phyloP scores from a whole-genome alignment of 2,329 filamentous ascomycete species.

The Plenodomus tracheiphilus region DNA sequence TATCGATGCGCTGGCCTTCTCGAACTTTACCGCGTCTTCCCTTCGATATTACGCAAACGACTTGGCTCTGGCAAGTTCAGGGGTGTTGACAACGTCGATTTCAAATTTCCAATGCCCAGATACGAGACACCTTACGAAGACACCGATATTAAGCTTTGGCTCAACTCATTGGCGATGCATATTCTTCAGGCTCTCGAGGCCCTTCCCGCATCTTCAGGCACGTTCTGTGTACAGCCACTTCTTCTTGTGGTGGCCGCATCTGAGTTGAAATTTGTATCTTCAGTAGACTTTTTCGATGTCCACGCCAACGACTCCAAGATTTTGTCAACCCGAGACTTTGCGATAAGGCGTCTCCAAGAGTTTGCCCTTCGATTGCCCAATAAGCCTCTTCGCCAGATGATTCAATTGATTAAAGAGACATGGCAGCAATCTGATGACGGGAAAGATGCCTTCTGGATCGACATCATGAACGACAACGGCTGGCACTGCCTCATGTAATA shows the following conservation, averaged over 20 bases:
- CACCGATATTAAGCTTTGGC: conserved; percentile 46
- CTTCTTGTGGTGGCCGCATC: conserved; percentile 56
- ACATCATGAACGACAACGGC: conserved; percentile 60
- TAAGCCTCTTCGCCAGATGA: conserved; percentile 55
- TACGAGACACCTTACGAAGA: conserved; percentile 40
- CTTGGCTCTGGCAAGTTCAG: conserved; percentile 36
- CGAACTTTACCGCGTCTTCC: conserved; percentile 60
- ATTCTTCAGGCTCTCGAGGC: conserved; percentile 55
- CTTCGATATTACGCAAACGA: conserved; percentile 53
- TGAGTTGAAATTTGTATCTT: conserved; percentile 53
- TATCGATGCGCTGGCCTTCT: conserved; percentile 58
- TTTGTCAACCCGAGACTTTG: conserved; percentile 53
- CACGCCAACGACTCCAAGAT: conserved; percentile 50
- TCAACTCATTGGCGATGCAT: conserved; percentile 56
- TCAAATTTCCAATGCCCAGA: conserved; percentile 37
- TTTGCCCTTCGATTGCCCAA: conserved; percentile 54
- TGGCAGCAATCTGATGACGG: conserved; percentile 57
- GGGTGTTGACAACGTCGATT: conserved; percentile 28
- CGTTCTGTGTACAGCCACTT: conserved; percentile 58
- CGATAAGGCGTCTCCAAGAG: conserved; percentile 53
- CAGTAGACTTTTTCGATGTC: conserved; percentile 41
- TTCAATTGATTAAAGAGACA: conserved; percentile 56
- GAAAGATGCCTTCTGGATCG: conserved; percentile 58
- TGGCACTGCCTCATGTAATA: conserved; percentile 61
- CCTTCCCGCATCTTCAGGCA: conserved; percentile 57